Percentiles rank a stretch among this genome's conserved stretches.
These are phyloP conservation scores for Colletotrichum magnum DNA, from an alignment of 2,329 filamentous ascomycete genomes.

Conservation along the genomic window DNA sequence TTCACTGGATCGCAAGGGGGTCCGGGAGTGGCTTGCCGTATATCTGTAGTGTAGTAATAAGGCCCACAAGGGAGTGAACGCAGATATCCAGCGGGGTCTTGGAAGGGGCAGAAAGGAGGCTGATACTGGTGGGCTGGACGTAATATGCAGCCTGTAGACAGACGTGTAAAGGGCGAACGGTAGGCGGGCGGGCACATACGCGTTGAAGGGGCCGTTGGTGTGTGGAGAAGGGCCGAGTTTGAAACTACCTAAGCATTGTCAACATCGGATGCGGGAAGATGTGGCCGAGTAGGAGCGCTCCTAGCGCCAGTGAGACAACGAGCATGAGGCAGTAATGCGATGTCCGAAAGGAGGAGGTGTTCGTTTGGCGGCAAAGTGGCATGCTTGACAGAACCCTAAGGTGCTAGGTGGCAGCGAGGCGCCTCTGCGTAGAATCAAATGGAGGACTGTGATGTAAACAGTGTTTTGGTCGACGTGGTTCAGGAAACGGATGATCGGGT, in stretches of 20 bases:
- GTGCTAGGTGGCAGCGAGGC: background rate
- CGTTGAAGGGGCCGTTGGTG: slow-evolving; percentile 21
- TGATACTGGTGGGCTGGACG: slow-evolving; percentile 11
- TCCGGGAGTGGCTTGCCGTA: slow-evolving; percentile 21
- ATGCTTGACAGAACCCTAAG: slow-evolving; percentile 23
- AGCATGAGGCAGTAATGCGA: slow-evolving; percentile 4
- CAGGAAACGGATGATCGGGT: background rate
- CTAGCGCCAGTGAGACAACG: slow-evolving; percentile 1
- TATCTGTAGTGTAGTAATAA: background rate
- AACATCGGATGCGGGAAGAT: slow-evolving; percentile 26
- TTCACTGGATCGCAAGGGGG: slow-evolving; percentile 30
- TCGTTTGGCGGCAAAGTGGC: slow-evolving; percentile 11
- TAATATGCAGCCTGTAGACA: background rate
- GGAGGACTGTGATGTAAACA: slow-evolving; percentile 16
- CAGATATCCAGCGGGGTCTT: slow-evolving; percentile 2
- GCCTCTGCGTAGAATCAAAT: slow-evolving; percentile 17
- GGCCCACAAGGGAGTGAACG: slow-evolving; percentile 24
- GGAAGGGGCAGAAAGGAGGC: slow-evolving; percentile 7
- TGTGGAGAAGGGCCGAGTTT: slow-evolving; percentile 32
- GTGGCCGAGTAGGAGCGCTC: slow-evolving; percentile 9
- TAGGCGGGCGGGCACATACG: slow-evolving; percentile 6
- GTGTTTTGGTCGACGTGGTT: slow-evolving; percentile 16
- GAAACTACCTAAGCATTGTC: slow-evolving; percentile 18
- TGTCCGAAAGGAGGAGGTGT: background rate
- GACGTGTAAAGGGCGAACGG: background rate